These are phyloP conservation scores for California macrophylla DNA, from an alignment of 441 rosid species.

Conservation along the genomic window DNA sequence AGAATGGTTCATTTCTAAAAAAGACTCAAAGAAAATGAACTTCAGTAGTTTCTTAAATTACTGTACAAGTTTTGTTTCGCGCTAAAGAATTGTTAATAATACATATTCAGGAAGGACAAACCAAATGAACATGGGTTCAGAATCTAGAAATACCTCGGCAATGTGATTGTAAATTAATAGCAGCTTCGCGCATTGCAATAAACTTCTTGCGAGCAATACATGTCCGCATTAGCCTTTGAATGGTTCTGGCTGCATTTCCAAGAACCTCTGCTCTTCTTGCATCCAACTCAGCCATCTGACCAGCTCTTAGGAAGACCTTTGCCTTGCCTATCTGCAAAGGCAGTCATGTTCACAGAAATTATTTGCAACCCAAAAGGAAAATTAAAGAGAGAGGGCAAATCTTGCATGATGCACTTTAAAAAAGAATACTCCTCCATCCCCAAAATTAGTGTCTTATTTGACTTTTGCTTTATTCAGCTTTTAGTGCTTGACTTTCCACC, in stretches of 20 bases:
- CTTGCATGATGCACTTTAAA: too few species aligned
- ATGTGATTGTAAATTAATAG: slow-evolving; percentile 67
- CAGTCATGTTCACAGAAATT: slow-evolving; percentile 18
- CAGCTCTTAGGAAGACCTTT: slow-evolving; percentile 95
- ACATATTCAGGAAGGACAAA: not conserved
- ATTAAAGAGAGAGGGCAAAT: too few species aligned
- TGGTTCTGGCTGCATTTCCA: slow-evolving; percentile 92
- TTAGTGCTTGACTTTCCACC: too few species aligned
- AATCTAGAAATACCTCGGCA: slow-evolving; percentile 60
- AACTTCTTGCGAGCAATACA: slow-evolving; percentile 86
- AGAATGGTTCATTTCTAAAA: not conserved
- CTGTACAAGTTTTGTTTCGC: not conserved
- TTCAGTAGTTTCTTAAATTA: not conserved
- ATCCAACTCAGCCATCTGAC: slow-evolving; percentile 99
- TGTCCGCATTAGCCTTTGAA: slow-evolving; percentile 82
- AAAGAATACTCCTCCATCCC: too few species aligned
- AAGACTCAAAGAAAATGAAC: not conserved
- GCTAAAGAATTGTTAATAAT: not conserved
- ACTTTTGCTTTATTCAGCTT: too few species aligned
- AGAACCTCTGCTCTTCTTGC: slow-evolving; percentile 98
- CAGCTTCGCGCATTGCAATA: slow-evolving; percentile 65
- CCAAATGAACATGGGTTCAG: not conserved
- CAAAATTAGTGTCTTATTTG: too few species aligned
- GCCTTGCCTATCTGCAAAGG: slow-evolving; percentile 76
- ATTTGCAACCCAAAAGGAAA: too few species aligned